phyloP scores from a whole-genome alignment of 1,284 basidiomycete species.

The Dichomitus squalens region DNA sequence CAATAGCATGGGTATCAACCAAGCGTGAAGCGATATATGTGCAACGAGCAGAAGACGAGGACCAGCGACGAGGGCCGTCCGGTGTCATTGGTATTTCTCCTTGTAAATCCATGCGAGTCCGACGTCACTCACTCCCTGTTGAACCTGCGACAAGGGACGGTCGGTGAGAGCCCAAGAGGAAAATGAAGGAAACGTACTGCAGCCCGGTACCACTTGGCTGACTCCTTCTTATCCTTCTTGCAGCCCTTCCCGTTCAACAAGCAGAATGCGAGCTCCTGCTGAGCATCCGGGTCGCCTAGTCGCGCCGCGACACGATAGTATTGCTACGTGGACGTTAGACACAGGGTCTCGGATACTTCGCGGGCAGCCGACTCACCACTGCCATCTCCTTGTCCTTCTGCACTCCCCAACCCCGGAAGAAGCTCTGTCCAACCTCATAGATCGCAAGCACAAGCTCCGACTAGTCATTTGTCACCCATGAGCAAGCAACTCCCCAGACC shows the following conservation, averaged over 20 bases:
- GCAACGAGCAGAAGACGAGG: not conserved
- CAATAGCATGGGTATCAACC: not conserved
- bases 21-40: not conserved
- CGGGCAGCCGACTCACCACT: slow-evolving; percentile 52
- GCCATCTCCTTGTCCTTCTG: slow-evolving; percentile 86
- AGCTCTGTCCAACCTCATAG: slow-evolving; percentile 91
- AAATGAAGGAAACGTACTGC: slow-evolving; percentile 54
- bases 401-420: slow-evolving; percentile 91
- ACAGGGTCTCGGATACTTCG: not conserved
- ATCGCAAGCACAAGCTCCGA: slow-evolving; percentile 86
- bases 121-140: slow-evolving; percentile 78
- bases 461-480: slow-evolving; percentile 34
- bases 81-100: slow-evolving; percentile 57
- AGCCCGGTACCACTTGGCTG: slow-evolving; percentile 88
- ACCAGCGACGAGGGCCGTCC: not conserved
- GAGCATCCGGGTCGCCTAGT: slow-evolving; percentile 86
- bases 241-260: slow-evolving; percentile 86
- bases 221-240: slow-evolving; percentile 86
- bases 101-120: slow-evolving; percentile 90
- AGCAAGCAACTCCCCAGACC: not conserved
- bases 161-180: not conserved
- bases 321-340: slow-evolving; percentile 46
- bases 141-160: slow-evolving; percentile 46
- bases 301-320: slow-evolving; percentile 86
- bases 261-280: slow-evolving; percentile 84